A percentile compares a stretch with the other conserved stretches of the same genome.
Evolutionary conservation across 371 early-diverging fungal genomes (phyloP).

Genomic region (Mucor saturninus): DNA sequence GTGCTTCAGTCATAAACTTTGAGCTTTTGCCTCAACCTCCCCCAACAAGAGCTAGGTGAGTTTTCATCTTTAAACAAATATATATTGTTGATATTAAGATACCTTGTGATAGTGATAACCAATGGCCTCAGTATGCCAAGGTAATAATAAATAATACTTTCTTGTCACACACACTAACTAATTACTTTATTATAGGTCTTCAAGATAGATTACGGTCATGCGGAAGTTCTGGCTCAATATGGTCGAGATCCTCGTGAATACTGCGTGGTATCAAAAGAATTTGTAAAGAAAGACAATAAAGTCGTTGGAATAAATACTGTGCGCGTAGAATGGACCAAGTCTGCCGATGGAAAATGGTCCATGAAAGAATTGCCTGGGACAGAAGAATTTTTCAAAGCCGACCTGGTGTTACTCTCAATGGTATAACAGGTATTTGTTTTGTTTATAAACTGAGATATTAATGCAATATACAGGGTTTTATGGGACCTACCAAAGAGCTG

Average conservation of each 20-base stretch:
- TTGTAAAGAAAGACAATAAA: constrained; percentile 80
- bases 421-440: neutral
- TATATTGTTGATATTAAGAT: neutral
- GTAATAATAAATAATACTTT: neutral
- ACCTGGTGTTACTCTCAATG: constrained; percentile 92
- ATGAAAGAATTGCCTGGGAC: constrained; percentile 88
- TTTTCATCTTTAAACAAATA: neutral
- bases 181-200: constrained; percentile 55
- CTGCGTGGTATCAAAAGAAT: constrained; percentile 91
- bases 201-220: constrained; percentile 95
- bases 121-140: constrained; percentile 95
- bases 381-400: constrained; percentile 84
- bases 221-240: constrained; percentile 81
- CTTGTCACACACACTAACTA: neutral
- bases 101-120: constrained; percentile 71
- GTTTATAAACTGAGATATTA: neutral
- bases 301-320: constrained; percentile 93
- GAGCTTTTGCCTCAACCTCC: constrained; percentile 94
- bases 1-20: constrained; percentile 91
- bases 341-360: constrained; percentile 75
- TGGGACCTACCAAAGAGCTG: constrained; percentile 92
- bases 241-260: constrained; percentile 95
- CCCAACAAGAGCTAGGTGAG: constrained; percentile 56
- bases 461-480: constrained; percentile 68
- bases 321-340: constrained; percentile 92